These are phyloP conservation scores for Citrullus amarus DNA, from an alignment of 306 rosid genomes.

Conservation along the genomic window DNA sequence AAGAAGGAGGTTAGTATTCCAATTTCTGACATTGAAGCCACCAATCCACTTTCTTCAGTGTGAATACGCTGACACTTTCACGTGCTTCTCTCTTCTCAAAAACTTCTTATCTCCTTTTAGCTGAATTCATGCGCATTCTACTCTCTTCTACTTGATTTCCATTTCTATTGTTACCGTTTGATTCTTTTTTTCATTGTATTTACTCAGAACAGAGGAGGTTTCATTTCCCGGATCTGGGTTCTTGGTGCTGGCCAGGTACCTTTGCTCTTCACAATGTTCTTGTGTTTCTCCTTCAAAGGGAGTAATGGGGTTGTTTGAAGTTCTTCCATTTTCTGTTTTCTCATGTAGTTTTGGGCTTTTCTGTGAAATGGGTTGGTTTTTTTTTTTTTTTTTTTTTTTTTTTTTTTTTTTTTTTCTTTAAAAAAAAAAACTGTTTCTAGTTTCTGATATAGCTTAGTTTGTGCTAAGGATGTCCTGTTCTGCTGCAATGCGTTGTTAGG, in stretches of 20 bases:
- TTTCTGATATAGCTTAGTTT: background rate
- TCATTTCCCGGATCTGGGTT: constrained; percentile 24
- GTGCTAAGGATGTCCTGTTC: background rate
- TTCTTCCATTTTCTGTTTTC: background rate
- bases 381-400: background rate
- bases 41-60: constrained; percentile 2
- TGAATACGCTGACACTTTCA: constrained; percentile 45
- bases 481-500: background rate
- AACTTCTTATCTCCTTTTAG: constrained; percentile 12
- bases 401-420: too few species aligned
- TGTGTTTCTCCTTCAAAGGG: background rate
- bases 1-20: constrained; percentile 1
- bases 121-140: constrained; percentile 41
- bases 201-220: background rate
- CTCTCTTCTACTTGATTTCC: background rate
- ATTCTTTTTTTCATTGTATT: constrained; percentile 5
- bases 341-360: background rate
- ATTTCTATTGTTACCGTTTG: background rate
- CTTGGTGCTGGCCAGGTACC: constrained; percentile 8
- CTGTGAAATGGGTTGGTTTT: constrained; percentile 1
- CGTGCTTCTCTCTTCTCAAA: constrained; percentile 33
- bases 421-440: background rate
- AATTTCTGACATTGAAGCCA: constrained; percentile 28
- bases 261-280: background rate
- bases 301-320: background rate